A percentile compares a stretch with the other conserved stretches of the same genome.
Conservation (phyloP, 2,329 filamentous ascomycete species). For the Parastagonospora nodorum region DNA sequence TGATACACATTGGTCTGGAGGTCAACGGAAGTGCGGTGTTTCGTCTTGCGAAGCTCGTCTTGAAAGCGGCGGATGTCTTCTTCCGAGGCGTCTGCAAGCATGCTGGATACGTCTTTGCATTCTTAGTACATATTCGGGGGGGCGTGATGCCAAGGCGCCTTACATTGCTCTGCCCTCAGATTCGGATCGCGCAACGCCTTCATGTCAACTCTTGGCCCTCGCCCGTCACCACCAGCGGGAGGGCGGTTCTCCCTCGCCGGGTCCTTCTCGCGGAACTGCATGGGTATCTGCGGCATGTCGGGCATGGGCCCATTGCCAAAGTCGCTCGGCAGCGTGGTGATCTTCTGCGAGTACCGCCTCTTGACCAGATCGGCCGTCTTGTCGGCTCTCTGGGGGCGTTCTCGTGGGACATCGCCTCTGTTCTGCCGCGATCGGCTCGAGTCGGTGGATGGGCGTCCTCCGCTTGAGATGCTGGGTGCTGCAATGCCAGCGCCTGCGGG, state of each 20-base stretch:
- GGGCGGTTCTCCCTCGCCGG: conserved; percentile 52
- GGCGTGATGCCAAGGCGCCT: conserved; percentile 28
- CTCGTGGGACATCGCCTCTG: conserved; percentile 37
- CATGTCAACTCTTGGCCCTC: conserved; percentile 72
- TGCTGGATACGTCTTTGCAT: conserved; percentile 63
- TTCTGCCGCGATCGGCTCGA: conserved; percentile 41
- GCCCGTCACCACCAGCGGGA: conserved; percentile 55
- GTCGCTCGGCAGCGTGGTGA: conserved; percentile 76
- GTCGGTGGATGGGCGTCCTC: conserved; percentile 44
- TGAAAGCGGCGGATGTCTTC: conserved; percentile 86
- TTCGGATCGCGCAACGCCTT: conserved; percentile 80
- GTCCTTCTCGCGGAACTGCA: conserved; percentile 61
- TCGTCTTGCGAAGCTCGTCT: conserved; percentile 73
- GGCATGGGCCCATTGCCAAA: conserved; percentile 71
- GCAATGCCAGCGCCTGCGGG: conserved; percentile 34
- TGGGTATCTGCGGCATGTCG: conserved; percentile 63
- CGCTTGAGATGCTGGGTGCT: conserved; percentile 39
- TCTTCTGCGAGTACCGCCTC: conserved; percentile 89
- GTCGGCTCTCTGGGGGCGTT: conserved; percentile 51
- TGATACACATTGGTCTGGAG: conserved; percentile 95
- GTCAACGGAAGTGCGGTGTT: conserved; percentile 77
- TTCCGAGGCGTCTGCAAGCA: conserved; percentile 84
- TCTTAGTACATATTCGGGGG: conserved; percentile 7
- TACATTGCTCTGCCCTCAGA: conserved; percentile 79
- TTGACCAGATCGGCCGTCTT: conserved; percentile 85